These are phyloP conservation scores for Naganishia albida DNA, from an alignment of 1,284 basidiomycete genomes.

Conservation along the genomic window DNA sequence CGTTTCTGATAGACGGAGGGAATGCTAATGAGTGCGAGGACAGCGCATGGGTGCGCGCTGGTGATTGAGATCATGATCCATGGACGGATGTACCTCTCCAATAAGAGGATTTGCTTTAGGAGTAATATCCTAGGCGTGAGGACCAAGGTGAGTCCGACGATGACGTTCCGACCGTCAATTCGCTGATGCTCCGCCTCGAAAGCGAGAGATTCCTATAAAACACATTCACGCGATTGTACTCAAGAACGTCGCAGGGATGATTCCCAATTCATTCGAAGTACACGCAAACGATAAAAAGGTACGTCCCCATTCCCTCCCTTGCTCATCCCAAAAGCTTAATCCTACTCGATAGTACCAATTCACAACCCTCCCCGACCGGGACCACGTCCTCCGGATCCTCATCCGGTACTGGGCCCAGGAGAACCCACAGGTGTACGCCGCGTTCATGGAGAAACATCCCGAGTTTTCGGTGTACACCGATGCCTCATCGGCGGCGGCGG, in stretches of 20 bases:
- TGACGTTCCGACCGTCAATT: background rate
- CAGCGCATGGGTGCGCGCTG: conserved; percentile 38
- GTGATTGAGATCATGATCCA: conserved; percentile 38
- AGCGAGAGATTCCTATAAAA: conserved; percentile 35
- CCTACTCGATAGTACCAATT: conserved; percentile 20
- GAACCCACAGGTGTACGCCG: conserved; percentile 32
- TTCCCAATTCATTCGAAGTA: conserved; percentile 39
- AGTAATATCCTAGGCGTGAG: conserved; percentile 38
- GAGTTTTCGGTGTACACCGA: conserved; percentile 14
- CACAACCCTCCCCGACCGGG: conserved; percentile 36
- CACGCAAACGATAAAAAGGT: conserved; percentile 10
- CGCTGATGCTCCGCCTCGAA: background rate
- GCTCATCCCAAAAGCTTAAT: background rate
- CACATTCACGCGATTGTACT: conserved; percentile 31
- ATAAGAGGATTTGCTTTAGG: conserved; percentile 34
- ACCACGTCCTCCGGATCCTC: conserved; percentile 35
- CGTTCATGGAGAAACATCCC: conserved; percentile 20
- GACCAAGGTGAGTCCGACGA: conserved; percentile 33
- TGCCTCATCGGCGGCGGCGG: background rate
- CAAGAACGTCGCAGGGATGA: conserved; percentile 36
- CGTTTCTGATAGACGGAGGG: too few species aligned
- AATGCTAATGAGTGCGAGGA: background rate
- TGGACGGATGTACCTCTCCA: conserved; percentile 37
- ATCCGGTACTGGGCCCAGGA: conserved; percentile 31
- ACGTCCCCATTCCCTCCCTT: conserved; percentile 24